Conservation (phyloP, 768 basidiomycete species). For the Daedaleopsis nitida region DNA sequence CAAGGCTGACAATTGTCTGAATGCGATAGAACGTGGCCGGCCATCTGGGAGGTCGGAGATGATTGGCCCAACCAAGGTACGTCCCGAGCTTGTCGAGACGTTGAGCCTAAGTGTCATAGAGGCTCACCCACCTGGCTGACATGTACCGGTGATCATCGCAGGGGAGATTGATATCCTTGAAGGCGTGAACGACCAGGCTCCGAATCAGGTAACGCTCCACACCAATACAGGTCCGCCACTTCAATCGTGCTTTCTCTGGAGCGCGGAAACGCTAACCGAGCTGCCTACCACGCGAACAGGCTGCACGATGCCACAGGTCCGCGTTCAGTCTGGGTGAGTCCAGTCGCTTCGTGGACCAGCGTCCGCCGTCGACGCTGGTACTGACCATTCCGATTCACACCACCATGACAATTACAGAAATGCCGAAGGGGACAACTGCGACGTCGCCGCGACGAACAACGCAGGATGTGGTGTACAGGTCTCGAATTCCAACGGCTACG, state of each 20-base stretch:
- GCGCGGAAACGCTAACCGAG: too few relatives aligned
- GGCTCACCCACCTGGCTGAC: neutral
- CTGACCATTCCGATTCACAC: neutral
- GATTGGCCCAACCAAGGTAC: slow-evolving; percentile 47
- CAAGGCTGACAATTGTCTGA: neutral
- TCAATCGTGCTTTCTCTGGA: neutral
- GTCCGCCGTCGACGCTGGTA: neutral
- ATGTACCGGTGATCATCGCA: neutral
- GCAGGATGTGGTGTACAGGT: slow-evolving; percentile 58
- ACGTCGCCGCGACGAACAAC: slow-evolving; percentile 47
- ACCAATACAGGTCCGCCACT: slow-evolving; percentile 47
- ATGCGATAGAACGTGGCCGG: slow-evolving; percentile 48
- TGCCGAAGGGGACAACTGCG: slow-evolving; percentile 41
- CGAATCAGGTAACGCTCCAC: slow-evolving; percentile 58
- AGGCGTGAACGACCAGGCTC: slow-evolving; percentile 56
- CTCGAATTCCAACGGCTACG: slow-evolving; percentile 46
- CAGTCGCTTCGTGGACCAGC: too few relatives aligned
- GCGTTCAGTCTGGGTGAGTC: neutral
- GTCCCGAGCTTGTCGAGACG: neutral
- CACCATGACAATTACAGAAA: slow-evolving; percentile 13
- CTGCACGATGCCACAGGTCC: neutral
- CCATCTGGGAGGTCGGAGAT: slow-evolving; percentile 55
- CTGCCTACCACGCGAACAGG: neutral
- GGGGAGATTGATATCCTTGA: slow-evolving; percentile 51
- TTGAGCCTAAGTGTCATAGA: neutral